A percentile compares a stretch with the other conserved stretches of the same genome.
Evolutionary conservation across 352 stramenopile genomes (phyloP).

Genomic region (Peronospora farinosa): DNA sequence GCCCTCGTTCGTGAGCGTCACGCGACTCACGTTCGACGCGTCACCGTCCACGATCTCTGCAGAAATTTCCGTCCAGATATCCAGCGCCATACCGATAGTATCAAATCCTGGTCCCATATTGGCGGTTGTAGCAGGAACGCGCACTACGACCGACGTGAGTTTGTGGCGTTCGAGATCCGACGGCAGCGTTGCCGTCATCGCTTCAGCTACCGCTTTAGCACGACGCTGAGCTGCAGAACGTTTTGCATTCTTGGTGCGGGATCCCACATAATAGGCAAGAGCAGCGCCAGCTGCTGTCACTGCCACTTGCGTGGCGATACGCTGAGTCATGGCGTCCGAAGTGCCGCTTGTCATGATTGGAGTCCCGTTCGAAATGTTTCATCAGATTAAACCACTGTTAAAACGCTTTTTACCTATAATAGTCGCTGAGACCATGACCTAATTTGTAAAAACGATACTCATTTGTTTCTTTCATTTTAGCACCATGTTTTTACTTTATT

Average conservation of each 20-base stretch:
- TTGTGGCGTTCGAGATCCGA: constrained; percentile 37
- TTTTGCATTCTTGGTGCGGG: constrained; percentile 39
- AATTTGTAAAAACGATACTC: too few relatives aligned
- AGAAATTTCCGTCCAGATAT: constrained; percentile 98
- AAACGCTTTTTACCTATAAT: too few relatives aligned
- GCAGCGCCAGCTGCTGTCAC: constrained; percentile 45
- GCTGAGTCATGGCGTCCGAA: constrained; percentile 26
- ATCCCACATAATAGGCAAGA: constrained; percentile 57
- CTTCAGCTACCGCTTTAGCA: constrained; percentile 14
- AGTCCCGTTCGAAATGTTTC: too few relatives aligned
- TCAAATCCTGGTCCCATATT: constrained; percentile 98
- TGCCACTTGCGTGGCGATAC: constrained; percentile 48
- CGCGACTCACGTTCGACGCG: constrained; percentile 45
- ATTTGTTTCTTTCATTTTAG: background rate
- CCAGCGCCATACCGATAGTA: constrained; percentile 96
- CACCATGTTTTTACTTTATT: background rate
- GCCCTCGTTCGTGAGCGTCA: constrained; percentile 95
- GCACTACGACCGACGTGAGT: constrained; percentile 92
- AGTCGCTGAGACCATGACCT: too few relatives aligned
- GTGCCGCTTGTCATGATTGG: constrained; percentile 18
- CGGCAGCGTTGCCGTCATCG: constrained; percentile 19
- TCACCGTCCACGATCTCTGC: constrained; percentile 72
- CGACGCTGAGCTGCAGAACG: constrained; percentile 19
- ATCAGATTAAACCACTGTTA: too few relatives aligned
- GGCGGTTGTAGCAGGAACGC: constrained; percentile 95